phyloP scores from a whole-genome alignment of 345 rosid genomes.

The Murraya koenigii region DNA sequence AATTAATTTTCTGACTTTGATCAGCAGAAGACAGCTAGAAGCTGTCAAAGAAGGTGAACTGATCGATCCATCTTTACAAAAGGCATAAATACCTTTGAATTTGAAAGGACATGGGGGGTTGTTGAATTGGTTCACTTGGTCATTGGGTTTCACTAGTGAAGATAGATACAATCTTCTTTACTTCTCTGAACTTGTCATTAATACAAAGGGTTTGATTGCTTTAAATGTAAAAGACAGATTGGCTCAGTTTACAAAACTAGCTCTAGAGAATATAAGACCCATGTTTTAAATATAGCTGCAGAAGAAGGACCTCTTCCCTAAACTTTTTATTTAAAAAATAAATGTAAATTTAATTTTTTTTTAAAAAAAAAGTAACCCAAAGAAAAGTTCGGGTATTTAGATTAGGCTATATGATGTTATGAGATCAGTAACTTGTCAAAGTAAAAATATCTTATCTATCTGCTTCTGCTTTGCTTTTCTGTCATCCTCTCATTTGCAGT shows the following conservation, averaged over 20 bases:
- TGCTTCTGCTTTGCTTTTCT: slow-evolving; percentile 22
- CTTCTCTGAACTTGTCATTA: slow-evolving; percentile 36
- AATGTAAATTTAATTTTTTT: no score
- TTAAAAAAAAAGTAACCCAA: background rate
- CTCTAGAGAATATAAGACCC: slow-evolving; percentile 33
- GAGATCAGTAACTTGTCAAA: slow-evolving; percentile 18
- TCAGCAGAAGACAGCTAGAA: slow-evolving; percentile 58
- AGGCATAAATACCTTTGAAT: slow-evolving; percentile 40
- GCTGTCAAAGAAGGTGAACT: slow-evolving; percentile 43
- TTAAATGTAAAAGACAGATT: slow-evolving; percentile 35
- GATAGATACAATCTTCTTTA: slow-evolving; percentile 25
- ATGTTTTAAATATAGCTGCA: slow-evolving; percentile 22
- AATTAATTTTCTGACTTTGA: slow-evolving; percentile 44
- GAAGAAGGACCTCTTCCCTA: slow-evolving; percentile 23
- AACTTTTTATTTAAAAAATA: background rate
- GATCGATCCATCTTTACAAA: slow-evolving; percentile 26
- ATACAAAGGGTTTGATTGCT: slow-evolving; percentile 24
- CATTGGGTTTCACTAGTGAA: slow-evolving; percentile 27
- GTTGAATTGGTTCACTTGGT: slow-evolving; percentile 22
- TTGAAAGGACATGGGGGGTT: slow-evolving; percentile 48
- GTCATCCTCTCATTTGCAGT: slow-evolving; percentile 26
- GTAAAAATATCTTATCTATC: slow-evolving; percentile 9
- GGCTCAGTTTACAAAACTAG: slow-evolving; percentile 30
- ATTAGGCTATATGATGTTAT: slow-evolving; percentile 2
- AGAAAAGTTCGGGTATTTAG: slow-evolving; percentile 21